Evolutionary conservation across 495 filamentous ascomycete genomes (phyloP).

Genomic region (Hamigera avellanea): DNA sequence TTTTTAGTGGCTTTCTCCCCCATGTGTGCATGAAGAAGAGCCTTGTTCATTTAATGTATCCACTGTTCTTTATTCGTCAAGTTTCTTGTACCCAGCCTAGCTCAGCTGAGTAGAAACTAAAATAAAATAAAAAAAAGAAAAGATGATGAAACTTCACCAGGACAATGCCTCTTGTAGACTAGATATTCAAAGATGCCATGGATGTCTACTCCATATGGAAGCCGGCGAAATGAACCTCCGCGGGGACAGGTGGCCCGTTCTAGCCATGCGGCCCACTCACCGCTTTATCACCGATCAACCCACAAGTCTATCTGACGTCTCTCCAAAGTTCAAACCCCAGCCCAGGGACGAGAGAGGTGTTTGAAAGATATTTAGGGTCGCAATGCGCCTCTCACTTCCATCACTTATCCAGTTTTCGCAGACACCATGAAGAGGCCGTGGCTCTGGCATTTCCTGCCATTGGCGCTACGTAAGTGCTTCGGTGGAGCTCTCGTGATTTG

Average conservation of each 20-base stretch:
- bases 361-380: conserved; percentile 11
- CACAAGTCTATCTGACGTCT: not conserved
- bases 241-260: conserved; percentile 34
- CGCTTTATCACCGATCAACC: no score
- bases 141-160: conserved; percentile 3
- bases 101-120: conserved; percentile 7
- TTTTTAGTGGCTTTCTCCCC: not conserved
- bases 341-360: not conserved
- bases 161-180: no score
- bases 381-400: conserved; percentile 27
- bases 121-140: conserved; percentile 9
- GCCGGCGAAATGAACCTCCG: conserved; percentile 33
- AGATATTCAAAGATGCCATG: no score
- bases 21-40: conserved; percentile 1
- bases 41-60: no score
- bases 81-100: conserved; percentile 18
- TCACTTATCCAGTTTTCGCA: conserved; percentile 9
- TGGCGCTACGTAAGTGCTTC: conserved; percentile 28
- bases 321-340: no score
- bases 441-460: conserved; percentile 24
- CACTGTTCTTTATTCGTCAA: conserved; percentile 2
- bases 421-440: conserved; percentile 30
- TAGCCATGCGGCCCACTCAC: no score
- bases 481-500: no score
- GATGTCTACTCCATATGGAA: no score